These are phyloP conservation scores for Mucor lusitanicus DNA, from an alignment of 371 early-diverging fungal genomes.

Conservation along the genomic window DNA sequence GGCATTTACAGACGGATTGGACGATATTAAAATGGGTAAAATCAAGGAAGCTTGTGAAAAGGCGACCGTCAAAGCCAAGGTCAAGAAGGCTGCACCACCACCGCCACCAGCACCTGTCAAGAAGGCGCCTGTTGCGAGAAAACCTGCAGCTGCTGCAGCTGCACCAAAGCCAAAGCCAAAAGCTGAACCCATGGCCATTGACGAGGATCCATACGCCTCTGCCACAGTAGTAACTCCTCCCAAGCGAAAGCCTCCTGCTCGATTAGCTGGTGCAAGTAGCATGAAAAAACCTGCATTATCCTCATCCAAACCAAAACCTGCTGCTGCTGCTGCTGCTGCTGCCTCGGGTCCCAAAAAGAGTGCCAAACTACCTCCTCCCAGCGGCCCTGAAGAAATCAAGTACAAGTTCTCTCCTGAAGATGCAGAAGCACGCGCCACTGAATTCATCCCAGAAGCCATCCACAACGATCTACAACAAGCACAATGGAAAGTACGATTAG, in stretches of 20 bases:
- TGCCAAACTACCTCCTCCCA: conserved; percentile 44
- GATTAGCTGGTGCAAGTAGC: conserved; percentile 39
- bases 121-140: conserved; percentile 12
- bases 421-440: conserved; percentile 66
- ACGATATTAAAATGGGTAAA: conserved; percentile 85
- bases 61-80: conserved; percentile 74
- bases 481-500: conserved; percentile 89
- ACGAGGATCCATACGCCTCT: conserved; percentile 14
- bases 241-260: conserved; percentile 63
- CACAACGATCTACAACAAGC: conserved; percentile 67
- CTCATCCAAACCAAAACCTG: conserved; percentile 44
- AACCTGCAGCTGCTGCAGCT: conserved; percentile 12
- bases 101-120: conserved; percentile 46
- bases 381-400: conserved; percentile 64
- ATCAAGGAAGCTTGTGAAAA: conserved; percentile 85
- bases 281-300: conserved; percentile 55
- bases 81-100: conserved; percentile 47
- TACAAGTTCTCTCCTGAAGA: conserved; percentile 71
- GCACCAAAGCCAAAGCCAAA: conserved; percentile 12
- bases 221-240: conserved; percentile 58
- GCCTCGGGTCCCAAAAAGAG: conserved; percentile 51
- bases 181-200: conserved; percentile 36
- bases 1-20: conserved; percentile 80
- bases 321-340: conserved; percentile 46
- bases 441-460: conserved; percentile 59